Evolutionary conservation across 2,329 filamentous ascomycete species (phyloP), one percentile per base, ranked within the genome.

Genomic region (Samsoniella hepiali): DNA sequence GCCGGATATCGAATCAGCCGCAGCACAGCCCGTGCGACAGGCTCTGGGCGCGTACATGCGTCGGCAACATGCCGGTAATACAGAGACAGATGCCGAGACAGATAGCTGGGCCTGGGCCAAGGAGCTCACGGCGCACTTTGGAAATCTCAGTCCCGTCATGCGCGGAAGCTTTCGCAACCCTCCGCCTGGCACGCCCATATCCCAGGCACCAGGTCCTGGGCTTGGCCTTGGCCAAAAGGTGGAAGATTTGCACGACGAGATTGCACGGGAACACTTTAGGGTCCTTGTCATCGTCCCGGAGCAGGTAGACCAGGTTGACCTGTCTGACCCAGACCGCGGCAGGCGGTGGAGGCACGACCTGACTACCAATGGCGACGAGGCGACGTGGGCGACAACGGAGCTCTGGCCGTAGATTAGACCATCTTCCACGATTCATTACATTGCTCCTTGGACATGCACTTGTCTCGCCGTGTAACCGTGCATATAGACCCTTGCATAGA

Each of bases 41-140:
- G 81, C 85, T 69, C 72, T 95, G 27, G 78, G 78, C 59, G 77
- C 77, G 64, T 77, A 88, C 67, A 93, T 93, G 90, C 80, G 87
- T 65, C 65, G 62, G 53, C 32, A 57, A 62, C 42, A 53, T 40
- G 5, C 51, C 50, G 59, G 59, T 3, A 62, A 62, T 62, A 62
- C 44, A 58, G 36, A 58, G 51, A 13, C 27, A 51, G 27, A 38
- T 50, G 49, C 51, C 47, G n/a, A 58, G 34, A 29, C 22, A 66
- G 62, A 11, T 63, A 62, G 79, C 1, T 97, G 93, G 91, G 89
- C 84, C 68, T 97, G 92, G 89, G 78, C 79, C 54, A 88, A 81
- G 66, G 93, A 97, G 77, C 75, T 97, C 44, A 93, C 91, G 58
- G 91, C 86, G 56, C 91, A 95, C 74, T 98, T 97, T 83, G 94